Evolutionary conservation across 257 asterid genomes (phyloP).

Genomic region (Lycium ferocissimum): DNA sequence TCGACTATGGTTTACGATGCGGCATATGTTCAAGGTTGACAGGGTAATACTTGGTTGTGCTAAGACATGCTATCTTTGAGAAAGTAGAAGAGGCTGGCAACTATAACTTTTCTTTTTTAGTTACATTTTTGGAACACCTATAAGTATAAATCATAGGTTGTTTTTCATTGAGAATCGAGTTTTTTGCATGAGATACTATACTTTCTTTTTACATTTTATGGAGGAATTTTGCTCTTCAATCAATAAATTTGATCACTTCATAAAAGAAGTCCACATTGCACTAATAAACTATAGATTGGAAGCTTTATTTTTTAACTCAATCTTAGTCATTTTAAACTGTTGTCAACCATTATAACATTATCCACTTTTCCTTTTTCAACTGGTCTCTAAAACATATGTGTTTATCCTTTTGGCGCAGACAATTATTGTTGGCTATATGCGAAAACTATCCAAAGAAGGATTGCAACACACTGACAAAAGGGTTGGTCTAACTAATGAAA

Average conservation of each 20-base stretch:
- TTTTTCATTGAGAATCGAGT: background rate
- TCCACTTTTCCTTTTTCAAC: conserved; percentile 14
- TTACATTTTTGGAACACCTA: conserved; percentile 19
- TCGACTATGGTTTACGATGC: background rate
- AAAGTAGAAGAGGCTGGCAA: background rate
- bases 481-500: conserved; percentile 85
- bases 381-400: conserved; percentile 20
- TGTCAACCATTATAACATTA: background rate
- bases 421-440: conserved; percentile 74
- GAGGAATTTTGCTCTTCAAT: background rate
- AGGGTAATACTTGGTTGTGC: background rate
- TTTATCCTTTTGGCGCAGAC: conserved; percentile 62
- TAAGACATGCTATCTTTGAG: conserved; percentile 19
- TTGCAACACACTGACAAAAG: conserved; percentile 78
- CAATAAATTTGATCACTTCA: conserved; percentile 16
- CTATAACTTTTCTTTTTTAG: background rate
- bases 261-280: background rate
- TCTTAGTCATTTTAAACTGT: background rate
- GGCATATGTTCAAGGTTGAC: background rate
- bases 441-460: conserved; percentile 76
- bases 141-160: background rate
- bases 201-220: background rate
- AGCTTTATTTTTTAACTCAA: conserved; percentile 1
- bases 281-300: background rate
- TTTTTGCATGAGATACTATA: conserved; percentile 8